Conservation (phyloP, 75 land plant genomes). For the Pinus taeda region DNA sequence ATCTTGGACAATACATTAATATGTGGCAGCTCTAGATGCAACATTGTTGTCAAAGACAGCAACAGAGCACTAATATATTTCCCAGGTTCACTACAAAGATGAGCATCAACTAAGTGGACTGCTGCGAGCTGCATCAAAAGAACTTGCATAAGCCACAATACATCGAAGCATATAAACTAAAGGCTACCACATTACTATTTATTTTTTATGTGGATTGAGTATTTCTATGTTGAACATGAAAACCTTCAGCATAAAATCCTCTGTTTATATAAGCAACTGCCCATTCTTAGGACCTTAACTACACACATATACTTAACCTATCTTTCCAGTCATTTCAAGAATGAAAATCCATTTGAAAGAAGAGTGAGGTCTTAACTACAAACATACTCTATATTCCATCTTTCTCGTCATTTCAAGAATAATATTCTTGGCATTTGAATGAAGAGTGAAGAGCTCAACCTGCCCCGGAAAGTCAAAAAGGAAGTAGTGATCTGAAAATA, state of each 20-base stretch:
- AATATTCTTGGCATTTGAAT: slow-evolving; percentile 64
- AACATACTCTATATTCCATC: no score
- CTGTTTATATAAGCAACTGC: neutral
- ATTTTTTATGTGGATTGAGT: neutral
- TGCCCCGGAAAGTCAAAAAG: slow-evolving; percentile 99
- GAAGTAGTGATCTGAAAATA: slow-evolving; percentile 74
- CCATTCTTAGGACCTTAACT: neutral
- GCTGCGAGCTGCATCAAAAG: slow-evolving; percentile 77
- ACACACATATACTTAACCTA: no score
- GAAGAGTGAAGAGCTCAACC: slow-evolving; percentile 95
- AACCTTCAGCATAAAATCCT: neutral
- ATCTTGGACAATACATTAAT: slow-evolving; percentile 87
- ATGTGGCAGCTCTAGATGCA: slow-evolving; percentile 96
- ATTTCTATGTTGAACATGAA: neutral
- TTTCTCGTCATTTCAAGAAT: no score
- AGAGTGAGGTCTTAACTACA: neutral
- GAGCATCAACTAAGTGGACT: slow-evolving; percentile 95
- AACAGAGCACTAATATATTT: slow-evolving; percentile 92
- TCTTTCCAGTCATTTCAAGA: no score
- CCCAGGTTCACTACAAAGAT: slow-evolving; percentile 98
- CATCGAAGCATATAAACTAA: neutral
- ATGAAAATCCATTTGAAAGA: no score
- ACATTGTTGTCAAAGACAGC: slow-evolving; percentile 88
- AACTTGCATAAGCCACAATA: neutral
- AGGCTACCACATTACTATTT: neutral